These are phyloP conservation scores for Ganoderma lingzhi DNA, from an alignment of 1,284 basidiomycete species.

Conservation along the genomic window DNA sequence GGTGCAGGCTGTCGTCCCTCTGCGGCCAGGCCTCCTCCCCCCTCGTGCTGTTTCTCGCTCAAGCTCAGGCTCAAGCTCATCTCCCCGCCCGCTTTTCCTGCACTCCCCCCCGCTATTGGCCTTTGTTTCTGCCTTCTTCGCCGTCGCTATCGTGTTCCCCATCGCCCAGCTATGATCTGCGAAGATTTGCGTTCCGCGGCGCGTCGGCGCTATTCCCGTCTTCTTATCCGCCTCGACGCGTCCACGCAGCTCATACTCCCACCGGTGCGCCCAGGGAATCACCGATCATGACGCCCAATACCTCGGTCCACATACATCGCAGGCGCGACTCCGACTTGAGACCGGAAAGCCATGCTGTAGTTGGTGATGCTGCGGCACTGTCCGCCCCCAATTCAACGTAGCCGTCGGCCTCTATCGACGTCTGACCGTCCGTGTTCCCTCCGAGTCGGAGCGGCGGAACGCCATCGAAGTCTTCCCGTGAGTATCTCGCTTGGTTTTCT, in stretches of 20 bases:
- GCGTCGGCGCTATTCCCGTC: not conserved
- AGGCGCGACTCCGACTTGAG: not conserved
- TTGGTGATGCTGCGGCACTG: not conserved
- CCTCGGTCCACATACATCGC: not conserved
- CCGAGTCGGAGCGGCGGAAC: not conserved
- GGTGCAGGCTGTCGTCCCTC: not conserved
- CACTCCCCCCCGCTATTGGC: not conserved
- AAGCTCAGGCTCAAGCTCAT: constrained; percentile 2
- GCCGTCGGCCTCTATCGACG: not conserved
- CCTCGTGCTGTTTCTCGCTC: not conserved
- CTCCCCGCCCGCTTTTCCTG: not conserved
- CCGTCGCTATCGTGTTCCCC: not conserved
- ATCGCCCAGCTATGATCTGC: not conserved
- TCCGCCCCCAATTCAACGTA: no score
- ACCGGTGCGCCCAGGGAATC: not conserved
- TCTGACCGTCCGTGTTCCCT: not conserved
- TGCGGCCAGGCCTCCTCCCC: not conserved
- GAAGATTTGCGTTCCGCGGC: constrained; percentile 3
- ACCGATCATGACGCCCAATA: not conserved
- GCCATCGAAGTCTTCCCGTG: not conserved
- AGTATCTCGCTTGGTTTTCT: not conserved
- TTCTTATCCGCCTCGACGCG: not conserved
- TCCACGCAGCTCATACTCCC: not conserved
- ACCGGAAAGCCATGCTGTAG: not conserved
- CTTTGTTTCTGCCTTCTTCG: not conserved